Evolutionary conservation across 306 rosid genomes (phyloP).

Genomic region (Astragalus glycyphyllos): DNA sequence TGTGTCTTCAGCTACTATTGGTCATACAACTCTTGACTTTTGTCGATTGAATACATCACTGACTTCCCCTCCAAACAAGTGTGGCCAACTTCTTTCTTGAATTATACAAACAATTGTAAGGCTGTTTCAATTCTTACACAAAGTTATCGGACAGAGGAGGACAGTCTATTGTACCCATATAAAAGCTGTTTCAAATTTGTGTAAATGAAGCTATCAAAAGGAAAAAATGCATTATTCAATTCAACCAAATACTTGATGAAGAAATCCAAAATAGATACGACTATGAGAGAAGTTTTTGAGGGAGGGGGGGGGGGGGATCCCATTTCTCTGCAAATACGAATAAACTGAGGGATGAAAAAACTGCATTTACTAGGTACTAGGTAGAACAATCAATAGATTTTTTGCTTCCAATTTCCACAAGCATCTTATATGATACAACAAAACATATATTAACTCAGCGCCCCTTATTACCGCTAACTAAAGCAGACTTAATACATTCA

Average conservation of each 20-base stretch:
- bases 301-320: background rate
- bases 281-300: background rate
- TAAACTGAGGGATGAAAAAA: background rate
- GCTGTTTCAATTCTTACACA: background rate
- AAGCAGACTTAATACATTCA: constrained; percentile 1
- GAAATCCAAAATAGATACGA: background rate
- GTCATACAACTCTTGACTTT: background rate
- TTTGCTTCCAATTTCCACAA: constrained; percentile 5
- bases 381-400: background rate
- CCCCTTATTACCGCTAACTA: background rate
- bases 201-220: background rate
- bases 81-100: background rate
- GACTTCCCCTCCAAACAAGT: background rate
- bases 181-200: constrained; percentile 15
- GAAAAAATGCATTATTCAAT: background rate
- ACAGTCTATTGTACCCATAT: background rate
- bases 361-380: constrained; percentile 9
- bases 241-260: background rate
- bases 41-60: background rate
- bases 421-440: background rate
- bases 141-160: background rate
- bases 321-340: constrained; percentile 1
- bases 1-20: background rate
- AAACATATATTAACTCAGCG: background rate
- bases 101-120: constrained; percentile 5